Evolutionary conservation across 1,284 basidiomycete genomes (phyloP).

Genomic region (Ceratobasidium papillatum): DNA sequence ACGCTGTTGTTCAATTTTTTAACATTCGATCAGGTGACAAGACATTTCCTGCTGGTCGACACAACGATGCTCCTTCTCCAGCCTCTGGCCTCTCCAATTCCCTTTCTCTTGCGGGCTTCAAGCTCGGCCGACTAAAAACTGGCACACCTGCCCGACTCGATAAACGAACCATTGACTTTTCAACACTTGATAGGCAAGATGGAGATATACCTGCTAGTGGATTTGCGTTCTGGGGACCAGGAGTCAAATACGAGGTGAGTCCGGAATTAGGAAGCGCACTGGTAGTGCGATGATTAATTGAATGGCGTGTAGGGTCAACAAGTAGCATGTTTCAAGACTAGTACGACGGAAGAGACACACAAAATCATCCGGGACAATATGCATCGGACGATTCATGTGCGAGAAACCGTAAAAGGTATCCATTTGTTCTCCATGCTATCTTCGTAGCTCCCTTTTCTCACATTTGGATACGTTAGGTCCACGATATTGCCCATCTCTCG

Average conservation of each 20-base stretch:
- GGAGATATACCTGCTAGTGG: conserved; percentile 69
- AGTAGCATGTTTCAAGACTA: conserved; percentile 76
- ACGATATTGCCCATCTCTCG: conserved; percentile 89
- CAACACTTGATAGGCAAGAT: conserved; percentile 63
- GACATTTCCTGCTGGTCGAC: conserved; percentile 82
- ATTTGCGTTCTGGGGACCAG: conserved; percentile 59
- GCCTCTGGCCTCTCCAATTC: conserved; percentile 74
- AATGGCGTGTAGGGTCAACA: conserved; percentile 65
- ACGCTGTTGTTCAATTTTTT: neutral
- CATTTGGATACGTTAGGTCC: conserved; percentile 65
- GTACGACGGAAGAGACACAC: conserved; percentile 78
- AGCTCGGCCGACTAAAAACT: conserved; percentile 84
- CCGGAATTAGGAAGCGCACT: no score
- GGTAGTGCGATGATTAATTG: conserved; percentile 41
- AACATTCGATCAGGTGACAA: conserved; percentile 64
- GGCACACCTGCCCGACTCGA: conserved; percentile 87
- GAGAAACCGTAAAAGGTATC: conserved; percentile 84
- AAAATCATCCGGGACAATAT: conserved; percentile 75
- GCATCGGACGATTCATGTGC: conserved; percentile 81
- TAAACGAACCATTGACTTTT: conserved; percentile 74
- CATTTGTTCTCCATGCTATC: neutral
- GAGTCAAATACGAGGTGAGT: conserved; percentile 27
- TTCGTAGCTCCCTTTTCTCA: neutral
- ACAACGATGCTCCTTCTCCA: conserved; percentile 73
- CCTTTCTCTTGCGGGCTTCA: conserved; percentile 77